Conservation (phyloP, 805 yeast species). For the Kregervanrija fluxuum region DNA sequence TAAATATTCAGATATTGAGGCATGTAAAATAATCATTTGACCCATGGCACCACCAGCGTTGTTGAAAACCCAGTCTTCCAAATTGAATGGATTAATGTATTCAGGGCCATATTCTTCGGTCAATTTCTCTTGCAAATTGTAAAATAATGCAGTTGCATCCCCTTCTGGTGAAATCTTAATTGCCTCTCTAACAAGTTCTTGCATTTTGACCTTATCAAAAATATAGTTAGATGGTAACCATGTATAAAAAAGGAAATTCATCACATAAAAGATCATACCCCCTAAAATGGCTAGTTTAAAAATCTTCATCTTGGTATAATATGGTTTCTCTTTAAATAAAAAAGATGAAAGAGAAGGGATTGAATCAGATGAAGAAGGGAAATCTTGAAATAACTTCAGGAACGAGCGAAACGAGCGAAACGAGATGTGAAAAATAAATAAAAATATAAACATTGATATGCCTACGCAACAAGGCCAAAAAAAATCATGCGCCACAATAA, state of each 20-base stretch:
- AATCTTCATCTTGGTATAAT: slow-evolving; percentile 7
- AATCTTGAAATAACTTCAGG: not conserved
- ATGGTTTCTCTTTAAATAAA: not conserved
- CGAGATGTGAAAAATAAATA: no score
- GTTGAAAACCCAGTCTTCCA: slow-evolving; percentile 91
- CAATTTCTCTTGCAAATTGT: slow-evolving; percentile 52
- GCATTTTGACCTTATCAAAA: slow-evolving; percentile 62
- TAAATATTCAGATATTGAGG: slow-evolving; percentile 87
- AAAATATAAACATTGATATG: no score
- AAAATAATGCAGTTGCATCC: slow-evolving; percentile 55
- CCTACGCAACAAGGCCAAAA: no score
- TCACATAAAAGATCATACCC: slow-evolving; percentile 23
- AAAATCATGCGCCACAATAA: no score
- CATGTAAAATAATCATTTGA: slow-evolving; percentile 89
- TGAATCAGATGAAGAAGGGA: not conserved
- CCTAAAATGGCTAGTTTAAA: slow-evolving; percentile 1
- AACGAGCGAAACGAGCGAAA: no score
- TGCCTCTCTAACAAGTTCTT: slow-evolving; percentile 48
- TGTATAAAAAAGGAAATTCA: slow-evolving; percentile 39
- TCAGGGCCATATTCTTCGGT: slow-evolving; percentile 59
- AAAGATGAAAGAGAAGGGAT: not conserved
- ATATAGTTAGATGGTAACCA: slow-evolving; percentile 69
- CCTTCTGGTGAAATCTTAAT: slow-evolving; percentile 47
- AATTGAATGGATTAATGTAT: slow-evolving; percentile 60
- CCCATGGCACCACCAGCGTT: slow-evolving; percentile 99